Base-by-base conservation (phyloP, 129 eudicot genomes). In the Cynara cardunculus region DNA sequence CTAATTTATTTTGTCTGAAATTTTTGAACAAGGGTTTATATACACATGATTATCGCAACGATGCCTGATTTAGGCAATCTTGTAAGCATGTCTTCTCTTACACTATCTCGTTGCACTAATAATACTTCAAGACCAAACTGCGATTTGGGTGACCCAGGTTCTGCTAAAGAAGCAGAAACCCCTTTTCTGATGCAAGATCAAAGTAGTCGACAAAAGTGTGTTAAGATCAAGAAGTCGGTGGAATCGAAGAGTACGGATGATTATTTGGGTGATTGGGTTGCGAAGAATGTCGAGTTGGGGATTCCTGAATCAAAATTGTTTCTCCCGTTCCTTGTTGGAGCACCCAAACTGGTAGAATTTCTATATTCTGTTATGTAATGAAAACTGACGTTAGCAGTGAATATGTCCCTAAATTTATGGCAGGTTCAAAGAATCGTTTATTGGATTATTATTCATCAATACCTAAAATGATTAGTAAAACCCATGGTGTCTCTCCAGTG, bases 321-420 rank as follows among this genome's bases (percentile, higher is more conserved):
- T 31, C 84, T 87, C 56, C 90, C 90, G 19, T 91, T 91, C 65
- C 92, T 86, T 12, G 85, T 78, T 19, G 78, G 83, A 0, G 81
- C 94, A 19, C 90, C 90, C 0, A 88, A 82, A 75, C 14, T 89
- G 91, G 96, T 90, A 89, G 14, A 56, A 35, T 25, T 37, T 14
- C 21, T 2, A 2, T 78, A 24, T 27, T 66, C 12, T 25, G 11
- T 6, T 78, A 71, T 71, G 26, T 18, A 12, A 28, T 70, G 9
- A 3, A 77, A 22, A 25, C 7, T 56, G 25, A 14, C 18, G 8
- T 10, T 67, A 13, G 16, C 2, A 62, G 68, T 62, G 3, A 25
- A n/a, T 62, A 62, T 32, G 22, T 37, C 7, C 4, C n/a, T 73
- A 34, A 11, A 0, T 41, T 30, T n/a, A 35, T n/a, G 65, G 28